A percentile compares a stretch with the other conserved stretches of the same genome.
phyloP scores from a whole-genome alignment of 2,329 filamentous ascomycete genomes.

The Epichloe hybrida region DNA sequence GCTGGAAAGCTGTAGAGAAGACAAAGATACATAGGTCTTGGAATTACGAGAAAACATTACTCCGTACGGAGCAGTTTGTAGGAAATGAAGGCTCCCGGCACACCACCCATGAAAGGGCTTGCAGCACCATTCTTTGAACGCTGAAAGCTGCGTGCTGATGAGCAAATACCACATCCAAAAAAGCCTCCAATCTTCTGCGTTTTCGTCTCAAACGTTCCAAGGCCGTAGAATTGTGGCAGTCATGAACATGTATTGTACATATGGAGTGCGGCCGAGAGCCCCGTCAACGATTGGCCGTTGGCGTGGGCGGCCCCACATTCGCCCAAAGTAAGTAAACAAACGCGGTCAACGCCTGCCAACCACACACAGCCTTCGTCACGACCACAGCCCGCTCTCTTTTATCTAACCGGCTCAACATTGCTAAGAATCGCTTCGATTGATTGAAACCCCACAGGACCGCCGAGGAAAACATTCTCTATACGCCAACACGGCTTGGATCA shows the following conservation, averaged over 20 bases:
- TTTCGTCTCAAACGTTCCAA: too few relatives aligned
- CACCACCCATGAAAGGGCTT: too few relatives aligned
- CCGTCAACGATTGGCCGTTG: not conserved
- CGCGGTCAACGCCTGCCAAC: conserved; percentile 9
- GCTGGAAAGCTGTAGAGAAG: conserved; percentile 37
- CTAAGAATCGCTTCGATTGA: not conserved
- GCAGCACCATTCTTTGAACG: too few relatives aligned
- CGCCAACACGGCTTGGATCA: not conserved
- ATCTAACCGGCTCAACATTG: not conserved
- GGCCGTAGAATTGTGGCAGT: too few relatives aligned
- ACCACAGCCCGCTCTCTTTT: not conserved
- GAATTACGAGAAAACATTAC: too few relatives aligned
- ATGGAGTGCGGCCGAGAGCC: too few relatives aligned
- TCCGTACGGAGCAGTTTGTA: too few relatives aligned
- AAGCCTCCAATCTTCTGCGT: too few relatives aligned
- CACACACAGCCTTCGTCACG: not conserved
- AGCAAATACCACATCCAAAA: too few relatives aligned
- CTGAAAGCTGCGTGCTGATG: too few relatives aligned
- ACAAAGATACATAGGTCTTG: not conserved
- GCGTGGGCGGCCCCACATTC: conserved; percentile 3
- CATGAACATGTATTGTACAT: too few relatives aligned
- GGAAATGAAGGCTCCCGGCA: too few relatives aligned
- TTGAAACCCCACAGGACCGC: not conserved
- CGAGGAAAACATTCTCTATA: not conserved
- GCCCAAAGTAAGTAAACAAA: conserved; percentile 17